Base-by-base conservation (phyloP, 805 yeast species). In the Saturnispora diversa region DNA sequence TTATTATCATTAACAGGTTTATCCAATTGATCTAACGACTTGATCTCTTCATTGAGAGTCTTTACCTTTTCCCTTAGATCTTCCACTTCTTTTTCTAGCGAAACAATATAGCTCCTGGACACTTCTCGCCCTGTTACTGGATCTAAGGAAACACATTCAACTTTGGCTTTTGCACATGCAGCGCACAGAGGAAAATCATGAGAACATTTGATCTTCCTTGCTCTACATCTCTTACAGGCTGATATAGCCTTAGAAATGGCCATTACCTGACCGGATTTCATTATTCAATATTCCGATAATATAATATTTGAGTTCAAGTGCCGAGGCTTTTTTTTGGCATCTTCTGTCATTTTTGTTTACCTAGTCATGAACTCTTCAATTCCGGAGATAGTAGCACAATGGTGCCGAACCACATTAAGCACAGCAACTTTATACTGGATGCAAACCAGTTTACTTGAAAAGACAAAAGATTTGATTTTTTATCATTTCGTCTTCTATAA, bases 111-210 rank as follows among this genome's bases (percentile, higher is more conserved):
- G 2, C 86, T 81, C 28, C 97, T 64, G 0, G 96, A 94, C 1
- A 86, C 75, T 49, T 82, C 86, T 40, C 94, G 66, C 0, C 95
- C 94, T 0, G 95, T 84, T 6, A 87, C 85, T 0, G 94, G 87
- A 55, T 88, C 96, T 3, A 84, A 59, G 0, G 94, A 85, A 4
- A 85, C 77, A 60, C 97, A 87, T 6, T 82, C 84, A 2, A 65
- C 80, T 5, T 75, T 73, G 9, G 83, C 80, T 51, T 75, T 74
- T 31, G 58, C 65, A 55, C 88, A 80, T 26, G 69, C 67, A n/a
- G 71, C 56, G 52, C 88, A 80, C 41, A 70, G 67, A 3, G 88
- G 88, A 54, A 79, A 75, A 45, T 69, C 71, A 43, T 75, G 81
- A 46, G 81, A 83, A 57, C 88, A 81, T 49, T 70, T 70, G 42